phyloP scores from a whole-genome alignment of 306 rosid genomes.

The Corylus avellana region DNA sequence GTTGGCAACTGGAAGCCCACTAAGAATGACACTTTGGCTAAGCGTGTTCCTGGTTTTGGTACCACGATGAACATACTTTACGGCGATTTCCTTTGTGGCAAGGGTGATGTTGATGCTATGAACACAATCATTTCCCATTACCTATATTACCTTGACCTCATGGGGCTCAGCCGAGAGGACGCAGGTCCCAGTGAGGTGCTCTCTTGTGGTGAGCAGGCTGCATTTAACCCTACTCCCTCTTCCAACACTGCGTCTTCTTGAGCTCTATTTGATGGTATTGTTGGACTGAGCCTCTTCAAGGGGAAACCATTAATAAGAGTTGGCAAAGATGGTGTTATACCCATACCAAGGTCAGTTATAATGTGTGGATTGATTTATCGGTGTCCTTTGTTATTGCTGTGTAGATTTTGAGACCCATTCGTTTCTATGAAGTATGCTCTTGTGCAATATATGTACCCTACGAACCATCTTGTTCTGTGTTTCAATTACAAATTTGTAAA shows the following conservation, averaged over 20 bases:
- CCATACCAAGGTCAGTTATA: constrained; percentile 19
- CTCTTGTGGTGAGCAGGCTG: constrained; percentile 70
- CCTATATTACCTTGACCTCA: constrained; percentile 72
- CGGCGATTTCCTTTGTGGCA: constrained; percentile 71
- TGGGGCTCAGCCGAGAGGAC: constrained; percentile 70
- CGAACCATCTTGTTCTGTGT: constrained; percentile 15
- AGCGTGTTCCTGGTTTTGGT: constrained; percentile 87
- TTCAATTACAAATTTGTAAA: constrained; percentile 20
- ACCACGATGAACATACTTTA: constrained; percentile 90
- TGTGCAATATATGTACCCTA: constrained; percentile 16
- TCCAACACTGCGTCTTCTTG: constrained; percentile 52
- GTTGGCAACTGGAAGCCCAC: constrained; percentile 95
- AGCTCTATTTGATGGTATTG: constrained; percentile 28
- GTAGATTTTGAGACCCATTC: constrained; percentile 28
- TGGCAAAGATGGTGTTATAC: constrained; percentile 26
- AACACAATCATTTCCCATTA: constrained; percentile 77
- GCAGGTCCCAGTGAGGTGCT: constrained; percentile 70
- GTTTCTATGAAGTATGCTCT: constrained; percentile 9
- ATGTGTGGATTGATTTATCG: constrained; percentile 12
- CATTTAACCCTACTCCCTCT: constrained; percentile 67
- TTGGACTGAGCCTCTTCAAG: constrained; percentile 36
- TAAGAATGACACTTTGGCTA: constrained; percentile 74
- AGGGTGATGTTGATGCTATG: constrained; percentile 83
- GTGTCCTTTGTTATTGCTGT: constrained; percentile 9
- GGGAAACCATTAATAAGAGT: constrained; percentile 45